phyloP scores from a whole-genome alignment of 106 monocot genomes.

The Ottelia alismoides region DNA sequence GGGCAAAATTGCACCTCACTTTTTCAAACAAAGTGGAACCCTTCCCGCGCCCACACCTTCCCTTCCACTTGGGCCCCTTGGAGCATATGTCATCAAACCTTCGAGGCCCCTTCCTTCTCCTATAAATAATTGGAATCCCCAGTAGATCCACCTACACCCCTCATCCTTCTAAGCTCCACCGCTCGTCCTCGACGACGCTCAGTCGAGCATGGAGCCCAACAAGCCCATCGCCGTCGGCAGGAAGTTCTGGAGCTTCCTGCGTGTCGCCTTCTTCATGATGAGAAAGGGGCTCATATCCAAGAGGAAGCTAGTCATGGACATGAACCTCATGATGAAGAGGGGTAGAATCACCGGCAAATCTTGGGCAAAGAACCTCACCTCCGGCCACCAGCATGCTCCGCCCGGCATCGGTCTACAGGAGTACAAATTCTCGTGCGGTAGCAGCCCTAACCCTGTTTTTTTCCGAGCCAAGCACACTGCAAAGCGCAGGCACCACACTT shows the following conservation, averaged over 20 bases:
- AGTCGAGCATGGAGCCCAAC: too few relatives aligned
- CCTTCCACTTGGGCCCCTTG: too few relatives aligned
- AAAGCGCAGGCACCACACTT: slow-evolving; percentile 5
- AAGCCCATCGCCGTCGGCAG: too few relatives aligned
- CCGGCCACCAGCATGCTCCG: neutral
- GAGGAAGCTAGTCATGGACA: slow-evolving; percentile 9
- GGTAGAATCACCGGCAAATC: slow-evolving; percentile 6
- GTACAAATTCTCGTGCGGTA: slow-evolving; percentile 19
- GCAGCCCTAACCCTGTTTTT: slow-evolving; percentile 10
- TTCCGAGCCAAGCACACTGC: neutral
- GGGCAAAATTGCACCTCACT: too few relatives aligned
- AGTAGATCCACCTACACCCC: too few relatives aligned
- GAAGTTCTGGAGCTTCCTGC: slow-evolving; percentile 6
- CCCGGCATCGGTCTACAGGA: neutral
- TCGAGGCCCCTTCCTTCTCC: too few relatives aligned
- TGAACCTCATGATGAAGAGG: slow-evolving; percentile 12
- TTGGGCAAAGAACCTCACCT: neutral
- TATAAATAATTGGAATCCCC: too few relatives aligned
- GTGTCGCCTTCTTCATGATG: slow-evolving; percentile 10
- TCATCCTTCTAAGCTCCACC: too few relatives aligned
- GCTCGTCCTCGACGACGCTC: too few relatives aligned
- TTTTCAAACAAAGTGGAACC: too few relatives aligned
- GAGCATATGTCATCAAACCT: too few relatives aligned
- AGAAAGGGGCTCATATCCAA: slow-evolving; percentile 9
- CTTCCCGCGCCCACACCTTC: too few relatives aligned